These are phyloP conservation scores for Acanthamoeba culbertsoni DNA, from an alignment of 208 protist species.

Conservation along the genomic window DNA sequence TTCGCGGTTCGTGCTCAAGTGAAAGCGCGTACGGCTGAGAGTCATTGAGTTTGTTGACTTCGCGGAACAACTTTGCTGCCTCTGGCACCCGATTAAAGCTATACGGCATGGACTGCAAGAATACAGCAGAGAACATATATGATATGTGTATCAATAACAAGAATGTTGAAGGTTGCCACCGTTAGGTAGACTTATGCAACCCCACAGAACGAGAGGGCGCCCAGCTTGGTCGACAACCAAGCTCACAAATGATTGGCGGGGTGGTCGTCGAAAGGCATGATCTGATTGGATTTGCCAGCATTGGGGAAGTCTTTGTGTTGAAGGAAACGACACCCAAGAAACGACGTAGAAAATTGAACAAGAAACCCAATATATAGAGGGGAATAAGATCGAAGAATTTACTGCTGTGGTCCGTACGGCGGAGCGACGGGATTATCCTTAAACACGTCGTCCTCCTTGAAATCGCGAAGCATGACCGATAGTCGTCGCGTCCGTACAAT, in stretches of 20 bases:
- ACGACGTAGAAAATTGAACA: neutral
- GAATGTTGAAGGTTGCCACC: too few species aligned
- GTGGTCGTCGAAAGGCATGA: too few species aligned
- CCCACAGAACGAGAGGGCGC: too few species aligned
- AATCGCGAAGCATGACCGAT: constrained; percentile 29
- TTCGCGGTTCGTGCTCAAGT: neutral
- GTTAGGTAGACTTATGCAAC: too few species aligned
- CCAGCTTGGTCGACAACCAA: too few species aligned
- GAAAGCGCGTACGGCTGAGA: constrained; percentile 36
- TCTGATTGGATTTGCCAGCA: too few species aligned
- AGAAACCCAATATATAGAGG: neutral
- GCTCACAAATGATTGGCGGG: too few species aligned
- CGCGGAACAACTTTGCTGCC: constrained; percentile 12
- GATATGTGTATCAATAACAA: too few species aligned
- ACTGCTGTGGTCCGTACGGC: neutral
- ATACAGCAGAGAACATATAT: too few species aligned
- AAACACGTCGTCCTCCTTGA: constrained; percentile 28
- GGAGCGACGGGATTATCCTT: neutral
- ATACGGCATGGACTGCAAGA: constrained; percentile 39
- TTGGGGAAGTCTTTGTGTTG: too few species aligned
- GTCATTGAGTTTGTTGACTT: neutral
- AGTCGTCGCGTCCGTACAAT: constrained; percentile 1
- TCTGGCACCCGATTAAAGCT: constrained; percentile 37
- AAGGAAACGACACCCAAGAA: neutral
- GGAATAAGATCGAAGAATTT: too few species aligned